Conservation (phyloP, 78 protist species). For the Parvularia atlantis region DNA sequence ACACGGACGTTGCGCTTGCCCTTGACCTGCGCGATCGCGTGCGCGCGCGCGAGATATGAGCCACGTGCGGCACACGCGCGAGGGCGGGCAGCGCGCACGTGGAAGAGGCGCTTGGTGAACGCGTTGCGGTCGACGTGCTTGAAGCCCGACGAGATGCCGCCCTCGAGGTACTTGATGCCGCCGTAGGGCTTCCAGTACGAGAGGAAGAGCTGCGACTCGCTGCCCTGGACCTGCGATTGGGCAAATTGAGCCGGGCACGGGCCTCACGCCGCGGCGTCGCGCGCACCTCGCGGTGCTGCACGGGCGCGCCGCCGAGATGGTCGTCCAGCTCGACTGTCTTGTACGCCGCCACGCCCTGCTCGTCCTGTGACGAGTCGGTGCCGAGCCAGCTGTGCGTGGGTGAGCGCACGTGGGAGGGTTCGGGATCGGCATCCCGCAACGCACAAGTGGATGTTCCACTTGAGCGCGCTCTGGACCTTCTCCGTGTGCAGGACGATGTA, state of each 20-base stretch:
- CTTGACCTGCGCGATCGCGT: too few relatives aligned
- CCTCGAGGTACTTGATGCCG: slow-evolving; percentile 13
- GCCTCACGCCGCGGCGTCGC: not conserved
- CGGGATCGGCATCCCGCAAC: too few relatives aligned
- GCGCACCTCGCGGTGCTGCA: slow-evolving; percentile 47
- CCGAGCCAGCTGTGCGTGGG: slow-evolving; percentile 3
- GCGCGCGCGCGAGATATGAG: too few relatives aligned
- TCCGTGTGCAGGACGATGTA: slow-evolving; percentile 1
- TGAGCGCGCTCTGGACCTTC: not conserved
- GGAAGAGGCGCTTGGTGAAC: slow-evolving; percentile 21
- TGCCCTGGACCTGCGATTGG: slow-evolving; percentile 8
- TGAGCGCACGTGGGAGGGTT: not conserved
- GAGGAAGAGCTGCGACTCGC: slow-evolving; percentile 41
- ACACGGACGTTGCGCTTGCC: slow-evolving; percentile 36
- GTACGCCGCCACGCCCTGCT: slow-evolving; percentile 57
- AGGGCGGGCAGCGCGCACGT: too few relatives aligned
- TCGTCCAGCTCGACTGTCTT: slow-evolving; percentile 63
- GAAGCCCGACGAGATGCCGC: slow-evolving; percentile 59
- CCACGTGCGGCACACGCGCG: too few relatives aligned
- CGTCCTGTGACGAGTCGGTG: slow-evolving; percentile 29
- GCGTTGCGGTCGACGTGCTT: slow-evolving; percentile 20
- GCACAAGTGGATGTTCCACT: slow-evolving; percentile 29
- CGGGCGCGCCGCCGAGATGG: slow-evolving; percentile 17
- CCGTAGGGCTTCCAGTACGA: slow-evolving; percentile 7
- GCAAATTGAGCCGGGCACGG: slow-evolving; percentile 7